Percentiles rank a stretch among this genome's conserved stretches.
Evolutionary conservation across 345 rosid species (phyloP).

Genomic region (Hibiscus syriacus): DNA sequence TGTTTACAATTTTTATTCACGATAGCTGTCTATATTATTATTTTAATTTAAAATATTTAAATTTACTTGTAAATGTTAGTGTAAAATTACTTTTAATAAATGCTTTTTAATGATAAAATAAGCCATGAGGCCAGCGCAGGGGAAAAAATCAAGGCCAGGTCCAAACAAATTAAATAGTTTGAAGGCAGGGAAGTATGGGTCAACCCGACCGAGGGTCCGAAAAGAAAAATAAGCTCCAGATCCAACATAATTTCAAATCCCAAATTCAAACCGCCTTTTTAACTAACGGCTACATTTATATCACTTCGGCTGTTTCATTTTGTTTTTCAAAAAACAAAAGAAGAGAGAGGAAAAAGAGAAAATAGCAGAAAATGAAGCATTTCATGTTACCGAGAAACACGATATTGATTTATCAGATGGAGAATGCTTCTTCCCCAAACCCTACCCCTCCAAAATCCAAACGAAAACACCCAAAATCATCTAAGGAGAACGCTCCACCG

Average conservation of each 20-base stretch:
- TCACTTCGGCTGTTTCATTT: slow-evolving; percentile 5
- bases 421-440: slow-evolving; percentile 33
- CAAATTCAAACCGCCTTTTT: slow-evolving; percentile 31
- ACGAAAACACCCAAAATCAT: slow-evolving; percentile 31
- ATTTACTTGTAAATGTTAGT: too few relatives aligned
- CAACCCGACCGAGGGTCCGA: background rate
- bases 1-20: too few relatives aligned
- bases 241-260: background rate
- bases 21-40: too few relatives aligned
- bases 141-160: too few relatives aligned
- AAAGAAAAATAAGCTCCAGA: background rate
- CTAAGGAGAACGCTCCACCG: slow-evolving; percentile 85
- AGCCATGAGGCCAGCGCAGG: too few relatives aligned
- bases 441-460: slow-evolving; percentile 41
- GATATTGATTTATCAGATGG: slow-evolving; percentile 37
- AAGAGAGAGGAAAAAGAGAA: background rate
- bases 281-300: slow-evolving; percentile 53
- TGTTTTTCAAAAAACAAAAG: background rate
- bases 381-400: slow-evolving; percentile 69
- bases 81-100: too few relatives aligned
- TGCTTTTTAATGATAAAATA: too few relatives aligned
- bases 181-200: too few relatives aligned
- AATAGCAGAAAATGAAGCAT: slow-evolving; percentile 46
- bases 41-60: too few relatives aligned
- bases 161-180: too few relatives aligned